A percentile compares a stretch with the other conserved stretches of the same genome.
Conservation (phyloP, 495 filamentous ascomycete genomes). For the Trichoderma erinaceum region DNA sequence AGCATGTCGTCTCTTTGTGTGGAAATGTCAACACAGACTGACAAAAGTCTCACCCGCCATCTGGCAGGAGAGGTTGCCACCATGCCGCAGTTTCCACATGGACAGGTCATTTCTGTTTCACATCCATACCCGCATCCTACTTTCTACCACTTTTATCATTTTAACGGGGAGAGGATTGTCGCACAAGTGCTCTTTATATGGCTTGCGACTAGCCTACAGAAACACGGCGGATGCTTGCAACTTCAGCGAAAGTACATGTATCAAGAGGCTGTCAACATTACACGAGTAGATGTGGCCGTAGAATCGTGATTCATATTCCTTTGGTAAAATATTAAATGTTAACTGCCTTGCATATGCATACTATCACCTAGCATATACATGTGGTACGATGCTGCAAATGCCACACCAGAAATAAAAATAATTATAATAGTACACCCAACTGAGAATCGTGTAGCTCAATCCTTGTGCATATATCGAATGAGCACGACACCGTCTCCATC, state of each 20-base stretch:
- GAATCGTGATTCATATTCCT: no score
- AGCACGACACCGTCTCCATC: neutral
- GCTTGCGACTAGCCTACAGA: slow-evolving; percentile 2
- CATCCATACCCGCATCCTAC: neutral
- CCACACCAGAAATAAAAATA: neutral
- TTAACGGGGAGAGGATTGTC: neutral
- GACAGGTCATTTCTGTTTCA: neutral
- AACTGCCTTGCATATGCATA: no score
- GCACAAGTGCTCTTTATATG: neutral
- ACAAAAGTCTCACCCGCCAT: neutral
- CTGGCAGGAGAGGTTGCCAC: neutral
- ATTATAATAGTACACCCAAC: neutral
- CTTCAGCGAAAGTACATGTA: neutral
- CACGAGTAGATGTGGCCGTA: no score
- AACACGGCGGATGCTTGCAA: slow-evolving; percentile 6
- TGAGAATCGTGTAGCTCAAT: neutral
- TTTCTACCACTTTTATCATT: neutral
- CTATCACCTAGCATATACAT: no score
- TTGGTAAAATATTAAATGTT: no score
- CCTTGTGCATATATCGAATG: neutral
- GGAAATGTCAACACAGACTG: neutral
- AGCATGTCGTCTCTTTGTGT: neutral
- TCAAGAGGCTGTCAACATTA: no score
- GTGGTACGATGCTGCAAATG: no score
- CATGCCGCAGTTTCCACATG: neutral